Evolutionary conservation across 164 flowering plant species (phyloP), one percentile per base, ranked within the genome.

Genomic region (Protea cynaroides): DNA sequence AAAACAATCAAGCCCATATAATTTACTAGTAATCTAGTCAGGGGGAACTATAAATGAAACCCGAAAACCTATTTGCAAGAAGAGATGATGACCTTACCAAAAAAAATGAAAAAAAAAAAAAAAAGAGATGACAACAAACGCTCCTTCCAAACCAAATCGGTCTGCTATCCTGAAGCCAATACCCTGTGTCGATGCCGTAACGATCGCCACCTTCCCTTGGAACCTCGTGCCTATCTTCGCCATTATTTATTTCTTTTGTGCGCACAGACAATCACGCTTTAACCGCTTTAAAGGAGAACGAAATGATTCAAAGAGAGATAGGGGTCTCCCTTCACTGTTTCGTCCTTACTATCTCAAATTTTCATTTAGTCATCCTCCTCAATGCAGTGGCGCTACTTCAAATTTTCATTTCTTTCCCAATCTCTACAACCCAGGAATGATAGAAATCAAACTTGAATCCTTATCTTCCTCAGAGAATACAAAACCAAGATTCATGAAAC

Each of bases 161-260:
- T 84, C 79, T 13, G 97, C 96, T 65, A 93, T 93, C 58, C 81
- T 65, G 66, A 84, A 87, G 25, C 98, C 98, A 38, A 90, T 93
- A 5, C 98, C 98, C 71, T 87, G 96, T 25, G 98, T 93, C 1
- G 98, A 93, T 29, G 96, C 97, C 0, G 98, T 92, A 38, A 92
- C 92, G 10, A 92, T 84, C 14, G 92, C 97, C 17, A 92, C 96
- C 64, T 88, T 92, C 24, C 96, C 97, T 63, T 72, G 62, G 69
- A 90, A 90, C 71, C 97, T 84, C 79, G 67, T 86, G 59, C 67
- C 75, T 18, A 70, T 71, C 63, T 69, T 75, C 65, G 69, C 73
- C 78, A 23, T 56, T 25, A 29, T 25, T 21, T 38, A 11, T 67
- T 11, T 53, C 14, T 34, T 25, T 66, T 43, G 15, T 15, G 8